Conservation (phyloP, 75 land plant species). For the Picea sitchensis region DNA sequence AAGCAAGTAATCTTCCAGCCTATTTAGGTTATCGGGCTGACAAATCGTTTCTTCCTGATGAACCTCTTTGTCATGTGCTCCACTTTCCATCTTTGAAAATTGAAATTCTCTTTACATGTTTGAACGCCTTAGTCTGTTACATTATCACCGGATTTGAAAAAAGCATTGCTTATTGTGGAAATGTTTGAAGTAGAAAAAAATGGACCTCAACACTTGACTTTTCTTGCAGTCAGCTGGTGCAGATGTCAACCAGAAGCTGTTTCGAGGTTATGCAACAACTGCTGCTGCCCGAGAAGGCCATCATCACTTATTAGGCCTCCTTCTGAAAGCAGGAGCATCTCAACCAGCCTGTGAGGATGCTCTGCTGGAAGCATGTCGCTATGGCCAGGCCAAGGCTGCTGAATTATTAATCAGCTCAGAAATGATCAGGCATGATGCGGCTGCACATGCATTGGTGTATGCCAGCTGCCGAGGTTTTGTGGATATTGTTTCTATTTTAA, state of each 20-base stretch:
- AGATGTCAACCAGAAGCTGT: conserved; percentile 44
- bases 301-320: conserved; percentile 24
- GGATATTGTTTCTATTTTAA: conserved; percentile 37
- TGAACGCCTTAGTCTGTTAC: neutral
- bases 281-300: conserved; percentile 65
- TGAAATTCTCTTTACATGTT: neutral
- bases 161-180: neutral
- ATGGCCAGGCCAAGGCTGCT: conserved; percentile 35
- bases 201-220: conserved; percentile 5
- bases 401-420: conserved; percentile 46
- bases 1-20: no score
- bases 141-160: neutral
- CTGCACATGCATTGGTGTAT: conserved; percentile 42
- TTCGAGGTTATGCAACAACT: conserved; percentile 55
- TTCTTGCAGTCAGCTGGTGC: conserved; percentile 38
- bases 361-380: conserved; percentile 52
- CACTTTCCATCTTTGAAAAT: neutral
- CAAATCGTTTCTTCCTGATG: neutral
- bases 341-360: conserved; percentile 67
- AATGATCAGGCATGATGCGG: conserved; percentile 33
- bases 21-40: neutral
- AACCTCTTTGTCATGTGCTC: neutral
- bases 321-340: conserved; percentile 49
- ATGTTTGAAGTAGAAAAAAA: neutral
- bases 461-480: conserved; percentile 57